phyloP scores from a whole-genome alignment of 257 asterid species.

The Solanum arcanum region DNA sequence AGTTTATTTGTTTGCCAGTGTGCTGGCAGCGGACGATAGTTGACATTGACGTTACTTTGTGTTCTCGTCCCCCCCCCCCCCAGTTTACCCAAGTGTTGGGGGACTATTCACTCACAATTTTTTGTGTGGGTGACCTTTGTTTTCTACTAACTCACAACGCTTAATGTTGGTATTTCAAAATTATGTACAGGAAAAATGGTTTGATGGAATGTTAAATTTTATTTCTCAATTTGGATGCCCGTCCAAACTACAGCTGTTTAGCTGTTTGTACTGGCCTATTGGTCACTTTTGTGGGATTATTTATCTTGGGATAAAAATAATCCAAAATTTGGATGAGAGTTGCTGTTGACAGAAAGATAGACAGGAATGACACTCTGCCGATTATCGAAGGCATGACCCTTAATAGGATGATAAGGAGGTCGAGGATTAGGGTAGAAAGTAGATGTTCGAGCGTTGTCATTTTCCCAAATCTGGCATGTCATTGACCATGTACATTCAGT shows the following conservation, averaged over 20 bases:
- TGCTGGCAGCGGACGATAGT: constrained; percentile 6
- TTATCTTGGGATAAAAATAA: background rate
- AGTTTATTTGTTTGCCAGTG: background rate
- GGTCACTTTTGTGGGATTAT: background rate
- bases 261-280: background rate
- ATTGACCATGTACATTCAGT: background rate
- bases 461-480: too few species aligned
- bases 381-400: background rate
- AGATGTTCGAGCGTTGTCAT: background rate
- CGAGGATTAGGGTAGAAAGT: background rate
- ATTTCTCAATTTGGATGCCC: background rate
- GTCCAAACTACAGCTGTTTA: background rate
- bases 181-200: background rate
- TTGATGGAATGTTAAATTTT: background rate
- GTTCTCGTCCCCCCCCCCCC: background rate
- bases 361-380: background rate
- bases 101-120: background rate
- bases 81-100: background rate
- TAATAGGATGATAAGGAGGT: background rate
- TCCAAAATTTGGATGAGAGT: background rate
- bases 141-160: background rate
- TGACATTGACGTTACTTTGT: background rate
- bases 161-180: background rate
- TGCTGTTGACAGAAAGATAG: background rate
- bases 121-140: background rate